Evolutionary conservation across 768 basidiomycete genomes (phyloP), one percentile per base, ranked within the genome.

Genomic region (Imleria badia): DNA sequence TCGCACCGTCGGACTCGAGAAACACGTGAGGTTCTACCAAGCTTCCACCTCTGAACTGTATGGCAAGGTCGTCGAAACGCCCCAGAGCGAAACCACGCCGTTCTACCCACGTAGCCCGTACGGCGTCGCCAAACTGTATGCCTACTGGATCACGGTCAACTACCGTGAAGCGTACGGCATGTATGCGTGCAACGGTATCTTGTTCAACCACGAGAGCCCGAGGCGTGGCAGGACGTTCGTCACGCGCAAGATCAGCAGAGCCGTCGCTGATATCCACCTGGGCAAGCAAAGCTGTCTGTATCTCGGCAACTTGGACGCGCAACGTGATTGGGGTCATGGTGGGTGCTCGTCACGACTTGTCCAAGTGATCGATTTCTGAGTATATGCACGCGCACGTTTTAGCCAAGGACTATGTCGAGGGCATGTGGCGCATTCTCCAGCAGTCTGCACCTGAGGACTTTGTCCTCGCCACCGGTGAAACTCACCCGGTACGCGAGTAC

Each of bases 21-120:
- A 89, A 64, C 89, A 95, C 74, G 82, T 92, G 64, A 86, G 91
- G 44, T 98, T 98, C 81, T 98, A 98, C 77, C 94, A 96, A 72
- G 95, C 95, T 0, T 96, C 94, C 6, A 98, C 95, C 12, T 97
- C 94, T 6, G 95, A 98, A 74, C 81, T 98, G 14, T 98, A 98
- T 73, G 95, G 95, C 54, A 94, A 96, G 75, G 96, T 98, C 63
- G 87, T 92, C 59, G 91, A 95, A 74, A 92, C 91, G 8, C 95
- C 94, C 2, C 95, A 98, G 74, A 88, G 83, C 73, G 95, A 98
- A 78, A 91, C 87, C 3, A 98, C 95, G 0, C 95, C 95, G 1
- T 98, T 98, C 80, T 96, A 98, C 76, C 95, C 95, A n/a, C 90
- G 95, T 52, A 91, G 89, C 46, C 95, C 95, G 1, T 98, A 98